phyloP scores from a whole-genome alignment of 1,284 basidiomycete genomes.

The Farysia itapuensis region DNA sequence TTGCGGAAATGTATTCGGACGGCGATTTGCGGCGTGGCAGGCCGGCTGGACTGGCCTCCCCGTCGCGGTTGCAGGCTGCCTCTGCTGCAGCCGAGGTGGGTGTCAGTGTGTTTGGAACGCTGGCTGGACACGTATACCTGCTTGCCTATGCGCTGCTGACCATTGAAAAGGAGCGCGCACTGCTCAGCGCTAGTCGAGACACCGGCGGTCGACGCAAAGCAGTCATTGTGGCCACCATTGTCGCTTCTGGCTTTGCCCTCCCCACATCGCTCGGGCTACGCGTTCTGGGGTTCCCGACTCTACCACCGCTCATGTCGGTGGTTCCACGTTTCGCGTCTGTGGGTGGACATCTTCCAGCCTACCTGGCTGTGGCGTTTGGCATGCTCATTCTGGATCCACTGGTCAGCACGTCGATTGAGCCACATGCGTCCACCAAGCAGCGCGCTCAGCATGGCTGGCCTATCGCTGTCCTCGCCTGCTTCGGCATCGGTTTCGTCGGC shows the following conservation, averaged over 20 bases:
- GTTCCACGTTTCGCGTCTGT: neutral
- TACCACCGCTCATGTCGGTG: constrained; percentile 8
- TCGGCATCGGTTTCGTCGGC: constrained; percentile 48
- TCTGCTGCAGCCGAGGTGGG: constrained; percentile 23
- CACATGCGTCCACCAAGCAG: constrained; percentile 45
- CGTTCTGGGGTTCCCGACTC: constrained; percentile 31
- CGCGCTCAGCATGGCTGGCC: constrained; percentile 54
- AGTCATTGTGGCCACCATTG: constrained; percentile 44
- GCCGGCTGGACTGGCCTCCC: constrained; percentile 38
- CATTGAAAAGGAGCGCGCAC: constrained; percentile 48
- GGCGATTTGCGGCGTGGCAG: constrained; percentile 27
- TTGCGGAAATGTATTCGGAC: constrained; percentile 27
- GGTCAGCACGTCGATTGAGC: constrained; percentile 49
- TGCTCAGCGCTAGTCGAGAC: constrained; percentile 32
- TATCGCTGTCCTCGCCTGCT: constrained; percentile 39
- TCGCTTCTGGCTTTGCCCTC: constrained; percentile 38
- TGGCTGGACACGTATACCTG: constrained; percentile 42
- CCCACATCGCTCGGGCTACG: constrained; percentile 32
- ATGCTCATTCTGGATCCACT: constrained; percentile 51
- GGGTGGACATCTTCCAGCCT: constrained; percentile 45
- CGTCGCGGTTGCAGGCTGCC: constrained; percentile 19
- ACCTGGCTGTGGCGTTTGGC: constrained; percentile 46
- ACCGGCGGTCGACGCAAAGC: constrained; percentile 51
- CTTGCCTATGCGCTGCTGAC: constrained; percentile 46
- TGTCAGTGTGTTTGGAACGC: constrained; percentile 34